Percentiles rank a stretch among this genome's conserved stretches.
These are phyloP conservation scores for Penicillium paxilli DNA, from an alignment of 495 filamentous ascomycete genomes.

Conservation along the genomic window DNA sequence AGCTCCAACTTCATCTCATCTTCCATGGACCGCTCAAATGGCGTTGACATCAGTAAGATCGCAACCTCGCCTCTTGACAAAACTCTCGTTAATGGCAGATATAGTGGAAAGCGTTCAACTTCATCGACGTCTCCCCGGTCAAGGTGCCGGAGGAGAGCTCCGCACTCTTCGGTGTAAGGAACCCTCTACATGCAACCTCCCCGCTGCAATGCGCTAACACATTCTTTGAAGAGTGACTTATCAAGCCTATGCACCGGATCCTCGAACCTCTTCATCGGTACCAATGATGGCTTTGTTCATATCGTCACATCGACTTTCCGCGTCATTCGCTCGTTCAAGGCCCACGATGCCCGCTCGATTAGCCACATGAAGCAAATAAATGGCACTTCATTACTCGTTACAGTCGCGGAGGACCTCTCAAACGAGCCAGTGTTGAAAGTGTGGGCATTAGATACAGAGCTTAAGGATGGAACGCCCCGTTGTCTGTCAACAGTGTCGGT, in stretches of 20 bases:
- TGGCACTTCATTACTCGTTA: slow-evolving; percentile 82
- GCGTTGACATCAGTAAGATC: slow-evolving; percentile 47
- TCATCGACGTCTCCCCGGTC: slow-evolving; percentile 92
- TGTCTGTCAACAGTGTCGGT: slow-evolving; percentile 83
- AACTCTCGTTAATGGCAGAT: slow-evolving; percentile 4
- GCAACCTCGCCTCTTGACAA: no score
- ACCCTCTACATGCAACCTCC: slow-evolving; percentile 29
- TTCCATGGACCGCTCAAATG: slow-evolving; percentile 45
- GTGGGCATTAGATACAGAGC: slow-evolving; percentile 94
- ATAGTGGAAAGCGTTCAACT: slow-evolving; percentile 99
- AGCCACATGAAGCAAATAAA: slow-evolving; percentile 96
- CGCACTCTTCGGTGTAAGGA: slow-evolving; percentile 59
- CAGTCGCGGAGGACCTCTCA: slow-evolving; percentile 81
- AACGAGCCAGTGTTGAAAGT: slow-evolving; percentile 90
- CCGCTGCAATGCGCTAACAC: slow-evolving; percentile 9
- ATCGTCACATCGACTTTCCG: slow-evolving; percentile 87
- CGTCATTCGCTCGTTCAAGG: slow-evolving; percentile 79
- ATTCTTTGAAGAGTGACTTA: slow-evolving; percentile 54
- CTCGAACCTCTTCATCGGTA: slow-evolving; percentile 86
- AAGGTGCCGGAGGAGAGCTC: slow-evolving; percentile 73
- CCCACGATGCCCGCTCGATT: slow-evolving; percentile 74
- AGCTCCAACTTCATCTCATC: slow-evolving; percentile 19
- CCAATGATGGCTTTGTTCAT: slow-evolving; percentile 77
- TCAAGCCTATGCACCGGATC: slow-evolving; percentile 80
- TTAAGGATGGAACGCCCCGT: slow-evolving; percentile 84